Conservation (phyloP, 2,329 filamentous ascomycete genomes). For the Epichloe bromicola region DNA sequence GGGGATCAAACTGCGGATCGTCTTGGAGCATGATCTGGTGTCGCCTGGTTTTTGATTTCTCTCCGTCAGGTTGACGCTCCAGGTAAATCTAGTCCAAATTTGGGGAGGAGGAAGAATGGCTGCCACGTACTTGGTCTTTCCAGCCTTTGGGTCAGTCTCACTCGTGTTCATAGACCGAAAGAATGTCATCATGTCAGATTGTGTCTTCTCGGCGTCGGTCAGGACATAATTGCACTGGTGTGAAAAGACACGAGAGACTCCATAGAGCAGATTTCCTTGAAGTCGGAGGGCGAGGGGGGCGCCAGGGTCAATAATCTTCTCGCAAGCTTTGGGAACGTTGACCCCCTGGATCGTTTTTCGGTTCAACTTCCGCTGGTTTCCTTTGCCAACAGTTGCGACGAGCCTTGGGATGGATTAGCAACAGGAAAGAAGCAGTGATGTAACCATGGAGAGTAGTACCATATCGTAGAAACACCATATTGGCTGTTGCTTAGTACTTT, state of each 20-base stretch:
- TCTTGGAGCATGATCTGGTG: conserved; percentile 67
- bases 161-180: conserved; percentile 40
- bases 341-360: conserved; percentile 82
- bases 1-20: conserved; percentile 58
- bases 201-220: conserved; percentile 62
- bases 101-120: background rate
- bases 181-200: conserved; percentile 59
- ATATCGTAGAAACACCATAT: conserved; percentile 89
- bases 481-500: conserved; percentile 72
- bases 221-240: conserved; percentile 84
- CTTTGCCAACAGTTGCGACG: conserved; percentile 76
- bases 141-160: conserved; percentile 56
- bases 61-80: no score
- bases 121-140: conserved; percentile 54
- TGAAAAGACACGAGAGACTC: conserved; percentile 70
- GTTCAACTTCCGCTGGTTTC: conserved; percentile 58
- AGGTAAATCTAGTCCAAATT: no score
- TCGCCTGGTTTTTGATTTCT: conserved; percentile 34
- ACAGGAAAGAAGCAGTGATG: no score
- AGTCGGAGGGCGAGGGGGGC: conserved; percentile 76
- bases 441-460: conserved; percentile 39
- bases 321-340: conserved; percentile 73
- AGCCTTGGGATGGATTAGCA: conserved; percentile 45
- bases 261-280: conserved; percentile 78
- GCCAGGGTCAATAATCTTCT: conserved; percentile 69